Evolutionary conservation across 306 rosid genomes (phyloP).

Genomic region (Vigna mungo): DNA sequence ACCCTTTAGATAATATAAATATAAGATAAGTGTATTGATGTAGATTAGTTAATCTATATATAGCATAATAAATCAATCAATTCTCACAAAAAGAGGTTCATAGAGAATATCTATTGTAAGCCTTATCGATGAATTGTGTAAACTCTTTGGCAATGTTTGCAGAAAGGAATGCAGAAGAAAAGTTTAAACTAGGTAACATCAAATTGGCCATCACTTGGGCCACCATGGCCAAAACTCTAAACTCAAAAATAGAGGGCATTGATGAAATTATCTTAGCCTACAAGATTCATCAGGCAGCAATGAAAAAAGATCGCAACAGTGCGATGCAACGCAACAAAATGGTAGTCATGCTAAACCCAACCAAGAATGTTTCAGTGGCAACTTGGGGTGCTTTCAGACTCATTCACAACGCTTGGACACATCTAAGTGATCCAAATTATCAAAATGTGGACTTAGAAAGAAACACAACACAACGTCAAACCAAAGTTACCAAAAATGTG

Average conservation of each 20-base stretch:
- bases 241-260: not conserved
- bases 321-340: not conserved
- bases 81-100: too few relatives aligned
- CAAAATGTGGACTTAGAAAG: too few relatives aligned
- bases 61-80: too few relatives aligned
- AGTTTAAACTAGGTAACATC: not conserved
- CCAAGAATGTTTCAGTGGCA: not conserved
- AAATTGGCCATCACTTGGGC: not conserved
- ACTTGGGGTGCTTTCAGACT: not conserved
- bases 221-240: not conserved
- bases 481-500: not conserved
- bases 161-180: not conserved
- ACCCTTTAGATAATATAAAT: too few relatives aligned
- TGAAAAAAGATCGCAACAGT: not conserved
- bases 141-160: not conserved
- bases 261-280: not conserved
- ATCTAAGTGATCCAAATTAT: not conserved
- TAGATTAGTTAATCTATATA: too few relatives aligned
- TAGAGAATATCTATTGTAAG: not conserved
- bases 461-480: too few relatives aligned
- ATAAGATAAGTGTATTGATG: too few relatives aligned
- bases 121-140: not conserved
- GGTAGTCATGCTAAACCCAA: not conserved
- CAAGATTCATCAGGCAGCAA: not conserved
- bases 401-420: not conserved